Percentiles rank a stretch among this genome's conserved stretches.
Conservation (phyloP, 2,329 filamentous ascomycete genomes). For the Sclerotiophoma versabilis region DNA sequence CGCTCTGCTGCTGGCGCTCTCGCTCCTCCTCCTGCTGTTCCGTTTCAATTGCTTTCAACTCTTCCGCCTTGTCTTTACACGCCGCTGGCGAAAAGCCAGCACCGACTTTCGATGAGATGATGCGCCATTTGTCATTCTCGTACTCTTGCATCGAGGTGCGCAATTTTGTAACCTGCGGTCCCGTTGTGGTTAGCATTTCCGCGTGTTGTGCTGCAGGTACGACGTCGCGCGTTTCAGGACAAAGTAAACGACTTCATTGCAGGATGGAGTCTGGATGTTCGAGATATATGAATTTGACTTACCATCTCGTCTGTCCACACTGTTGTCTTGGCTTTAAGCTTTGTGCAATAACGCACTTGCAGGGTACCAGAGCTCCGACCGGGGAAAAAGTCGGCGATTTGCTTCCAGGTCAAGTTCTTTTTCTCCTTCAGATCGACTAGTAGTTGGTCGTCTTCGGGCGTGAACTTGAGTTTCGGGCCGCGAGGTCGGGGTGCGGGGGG, state of each 20-base stretch:
- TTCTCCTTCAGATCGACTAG: conserved; percentile 92
- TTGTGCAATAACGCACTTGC: conserved; percentile 94
- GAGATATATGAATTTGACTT: conserved; percentile 49
- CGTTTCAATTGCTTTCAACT: conserved; percentile 57
- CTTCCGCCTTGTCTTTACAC: conserved; percentile 79
- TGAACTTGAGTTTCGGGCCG: conserved; percentile 93
- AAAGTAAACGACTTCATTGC: conserved; percentile 6
- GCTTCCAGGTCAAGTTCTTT: conserved; percentile 94
- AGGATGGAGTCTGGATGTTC: conserved; percentile 5
- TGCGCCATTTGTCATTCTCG: conserved; percentile 91
- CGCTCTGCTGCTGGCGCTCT: conserved; percentile 33
- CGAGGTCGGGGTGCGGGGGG: conserved; percentile 79
- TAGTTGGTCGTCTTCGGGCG: conserved; percentile 86
- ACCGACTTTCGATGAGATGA: conserved; percentile 88
- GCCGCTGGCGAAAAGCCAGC: conserved; percentile 86
- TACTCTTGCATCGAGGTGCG: conserved; percentile 80
- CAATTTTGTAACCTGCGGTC: conserved; percentile 75
- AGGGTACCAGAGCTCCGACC: conserved; percentile 88
- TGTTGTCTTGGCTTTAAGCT: conserved; percentile 91
- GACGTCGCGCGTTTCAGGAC: conserved; percentile 47
- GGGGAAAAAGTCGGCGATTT: conserved; percentile 96
- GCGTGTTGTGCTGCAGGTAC: conserved; percentile 36
- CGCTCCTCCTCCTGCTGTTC: conserved; percentile 34
- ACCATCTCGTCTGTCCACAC: conserved; percentile 95
- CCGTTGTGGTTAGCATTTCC: conserved; percentile 45